These are phyloP conservation scores for Magnolia changhungtana DNA, from an alignment of 164 flowering plant genomes.

Conservation along the genomic window DNA sequence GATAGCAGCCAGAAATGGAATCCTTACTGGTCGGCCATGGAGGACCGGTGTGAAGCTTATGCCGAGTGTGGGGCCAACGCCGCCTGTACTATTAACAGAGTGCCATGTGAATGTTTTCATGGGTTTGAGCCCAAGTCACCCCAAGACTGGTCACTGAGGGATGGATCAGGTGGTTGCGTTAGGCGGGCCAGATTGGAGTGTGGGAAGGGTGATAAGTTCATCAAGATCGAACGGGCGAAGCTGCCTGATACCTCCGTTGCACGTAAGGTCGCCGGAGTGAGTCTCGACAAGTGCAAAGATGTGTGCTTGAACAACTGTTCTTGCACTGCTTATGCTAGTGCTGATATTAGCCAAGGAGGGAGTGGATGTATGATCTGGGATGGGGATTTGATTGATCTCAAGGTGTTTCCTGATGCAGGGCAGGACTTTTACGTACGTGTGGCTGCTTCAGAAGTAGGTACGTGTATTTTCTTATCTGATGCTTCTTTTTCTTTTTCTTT, in stretches of 20 bases:
- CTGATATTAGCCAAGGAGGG: neutral
- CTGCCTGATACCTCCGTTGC: neutral
- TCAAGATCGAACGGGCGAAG: neutral
- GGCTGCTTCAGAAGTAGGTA: neutral
- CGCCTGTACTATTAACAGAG: neutral
- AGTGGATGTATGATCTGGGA: neutral
- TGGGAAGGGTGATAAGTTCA: neutral
- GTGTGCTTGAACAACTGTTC: neutral
- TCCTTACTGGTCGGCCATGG: neutral
- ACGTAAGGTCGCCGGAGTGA: neutral
- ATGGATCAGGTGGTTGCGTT: neutral
- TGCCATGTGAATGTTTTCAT: neutral
- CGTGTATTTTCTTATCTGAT: neutral
- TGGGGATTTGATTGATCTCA: neutral
- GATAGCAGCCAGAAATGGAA: neutral
- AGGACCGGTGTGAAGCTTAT: neutral
- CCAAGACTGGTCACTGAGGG: neutral
- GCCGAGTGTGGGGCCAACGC: neutral
- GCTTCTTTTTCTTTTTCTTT: neutral
- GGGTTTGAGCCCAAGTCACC: neutral
- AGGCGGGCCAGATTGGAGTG: neutral
- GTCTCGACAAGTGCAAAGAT: neutral
- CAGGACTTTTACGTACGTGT: slow-evolving; percentile 2
- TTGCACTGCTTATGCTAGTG: neutral
- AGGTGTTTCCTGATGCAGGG: neutral